Evolutionary conservation across 2,329 filamentous ascomycete genomes (phyloP).

Genomic region (Diaporthe citri): DNA sequence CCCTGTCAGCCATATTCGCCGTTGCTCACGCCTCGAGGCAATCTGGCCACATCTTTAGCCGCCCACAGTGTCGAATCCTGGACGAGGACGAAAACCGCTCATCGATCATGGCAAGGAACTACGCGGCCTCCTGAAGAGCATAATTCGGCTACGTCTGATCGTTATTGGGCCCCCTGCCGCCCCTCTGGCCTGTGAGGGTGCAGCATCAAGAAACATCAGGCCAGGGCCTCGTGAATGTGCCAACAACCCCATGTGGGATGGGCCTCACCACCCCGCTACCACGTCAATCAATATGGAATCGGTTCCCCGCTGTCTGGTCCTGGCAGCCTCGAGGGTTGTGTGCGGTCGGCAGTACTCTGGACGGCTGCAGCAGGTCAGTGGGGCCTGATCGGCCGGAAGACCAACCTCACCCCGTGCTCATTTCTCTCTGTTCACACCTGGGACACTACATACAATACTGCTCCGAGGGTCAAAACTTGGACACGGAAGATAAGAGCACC

Average conservation of each 20-base stretch:
- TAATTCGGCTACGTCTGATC: slow-evolving; percentile 32
- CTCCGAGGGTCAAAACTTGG: slow-evolving; percentile 34
- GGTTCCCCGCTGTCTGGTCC: slow-evolving; percentile 6
- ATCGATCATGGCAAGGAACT: slow-evolving; percentile 12
- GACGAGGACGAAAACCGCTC: slow-evolving; percentile 7
- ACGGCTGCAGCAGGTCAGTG: slow-evolving; percentile 34
- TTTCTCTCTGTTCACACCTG: slow-evolving; percentile 19
- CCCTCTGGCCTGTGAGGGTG: slow-evolving; percentile 13
- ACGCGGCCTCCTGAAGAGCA: slow-evolving; percentile 41
- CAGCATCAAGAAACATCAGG: neutral
- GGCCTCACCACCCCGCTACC: slow-evolving; percentile 5
- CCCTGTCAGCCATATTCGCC: slow-evolving; percentile 12
- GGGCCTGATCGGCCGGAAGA: slow-evolving; percentile 34
- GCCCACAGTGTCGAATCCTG: slow-evolving; percentile 31
- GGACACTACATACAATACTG: neutral
- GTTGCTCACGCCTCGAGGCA: neutral
- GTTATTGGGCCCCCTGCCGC: slow-evolving; percentile 32
- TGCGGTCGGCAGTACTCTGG: neutral
- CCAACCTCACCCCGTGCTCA: slow-evolving; percentile 26
- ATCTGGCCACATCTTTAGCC: slow-evolving; percentile 18
- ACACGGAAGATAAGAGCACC: neutral
- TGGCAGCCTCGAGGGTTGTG: neutral
- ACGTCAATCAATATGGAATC: slow-evolving; percentile 31
- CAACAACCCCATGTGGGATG: slow-evolving; percentile 5
- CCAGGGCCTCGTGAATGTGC: neutral